A percentile compares a stretch with the other conserved stretches of the same genome.
These are phyloP conservation scores for Arabidopsis thaliana DNA, from an alignment of 345 rosid species.

Conservation along the genomic window TAIR10.1 NC_003074.8:11137501-11138000, in stretches of 20 bases:
- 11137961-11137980: no score
- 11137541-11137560: constrained; percentile 46
- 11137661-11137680: not conserved
- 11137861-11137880: not conserved
- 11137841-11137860: constrained; percentile 35
- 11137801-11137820: constrained; percentile 28
- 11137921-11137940: not conserved
- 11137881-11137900: not conserved
- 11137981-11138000: no score
- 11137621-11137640: constrained; percentile 12
- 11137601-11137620: not conserved
- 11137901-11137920: not conserved
- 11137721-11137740: constrained; percentile 2
- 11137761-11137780: not conserved
- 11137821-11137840: constrained; percentile 18
- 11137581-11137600: not conserved
- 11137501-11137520: constrained; percentile 60
- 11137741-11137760: constrained; percentile 30
- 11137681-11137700: not conserved
- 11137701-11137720: not conserved
- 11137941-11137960: not conserved
- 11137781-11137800: constrained; percentile 19
- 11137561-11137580: constrained; percentile 9
- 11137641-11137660: not conserved
- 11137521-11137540: constrained; percentile 64